Evolutionary conservation across 108 stramenopile genomes (phyloP).

Genomic region (Nitzschia sp.): DNA sequence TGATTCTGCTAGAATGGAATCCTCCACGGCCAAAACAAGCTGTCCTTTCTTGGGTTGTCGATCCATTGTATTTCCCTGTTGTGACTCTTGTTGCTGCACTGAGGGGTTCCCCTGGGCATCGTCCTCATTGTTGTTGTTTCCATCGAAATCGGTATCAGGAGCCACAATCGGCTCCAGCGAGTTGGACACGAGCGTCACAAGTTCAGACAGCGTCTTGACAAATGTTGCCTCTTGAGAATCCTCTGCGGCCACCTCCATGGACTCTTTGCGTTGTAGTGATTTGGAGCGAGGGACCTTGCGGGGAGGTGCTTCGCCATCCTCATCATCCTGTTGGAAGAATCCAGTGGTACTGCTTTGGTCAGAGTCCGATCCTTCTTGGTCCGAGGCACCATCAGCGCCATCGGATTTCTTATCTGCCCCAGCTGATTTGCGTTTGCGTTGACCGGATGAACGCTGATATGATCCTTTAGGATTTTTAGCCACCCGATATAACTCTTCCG

Average conservation of each 20-base stretch:
- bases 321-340: constrained; percentile 6
- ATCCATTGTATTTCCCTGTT: not conserved
- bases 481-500: constrained; percentile 10
- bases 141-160: not conserved
- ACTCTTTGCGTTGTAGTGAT: constrained; percentile 16
- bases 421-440: constrained; percentile 18
- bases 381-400: not conserved
- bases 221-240: constrained; percentile 55
- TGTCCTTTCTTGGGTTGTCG: not conserved
- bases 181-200: constrained; percentile 37
- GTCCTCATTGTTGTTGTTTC: not conserved
- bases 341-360: not conserved
- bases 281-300: not conserved
- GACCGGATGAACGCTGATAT: not conserved
- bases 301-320: constrained; percentile 1
- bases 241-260: constrained; percentile 38
- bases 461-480: constrained; percentile 28
- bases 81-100: not conserved
- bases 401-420: not conserved
- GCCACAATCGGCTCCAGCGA: constrained; percentile 24
- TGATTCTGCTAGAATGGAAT: constrained; percentile 41
- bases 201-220: constrained; percentile 47
- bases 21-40: constrained; percentile 30
- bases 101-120: constrained; percentile 1
- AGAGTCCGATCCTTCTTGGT: not conserved